Conservation (phyloP, 257 asterid species). For the Nicotiana paniculata region DNA sequence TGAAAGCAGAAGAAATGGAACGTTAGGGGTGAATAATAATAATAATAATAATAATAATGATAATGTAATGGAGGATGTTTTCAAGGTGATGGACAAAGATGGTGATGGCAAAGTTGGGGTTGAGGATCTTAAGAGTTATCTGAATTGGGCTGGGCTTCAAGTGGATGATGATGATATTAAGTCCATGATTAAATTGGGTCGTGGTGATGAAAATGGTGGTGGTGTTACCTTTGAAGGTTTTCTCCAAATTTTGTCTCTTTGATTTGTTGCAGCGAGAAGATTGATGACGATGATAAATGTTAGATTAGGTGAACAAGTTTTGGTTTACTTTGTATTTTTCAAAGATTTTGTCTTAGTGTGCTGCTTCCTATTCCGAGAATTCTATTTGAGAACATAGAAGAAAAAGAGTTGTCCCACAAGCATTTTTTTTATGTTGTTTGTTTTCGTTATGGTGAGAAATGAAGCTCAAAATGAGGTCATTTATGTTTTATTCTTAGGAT, state of each 20-base stretch:
- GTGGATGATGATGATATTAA: slow-evolving; percentile 66
- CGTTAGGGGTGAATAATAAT: no score
- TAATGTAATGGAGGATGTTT: slow-evolving; percentile 66
- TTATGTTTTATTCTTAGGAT: no score
- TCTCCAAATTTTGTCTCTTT: slow-evolving; percentile 55
- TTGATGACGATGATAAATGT: neutral
- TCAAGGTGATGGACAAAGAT: slow-evolving; percentile 76
- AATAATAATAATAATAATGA: no score
- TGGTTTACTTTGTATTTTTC: neutral
- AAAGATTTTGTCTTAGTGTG: no score
- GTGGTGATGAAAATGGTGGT: slow-evolving; percentile 48
- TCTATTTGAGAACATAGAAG: no score
- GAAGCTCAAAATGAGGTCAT: no score
- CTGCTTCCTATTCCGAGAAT: neutral
- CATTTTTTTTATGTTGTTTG: no score
- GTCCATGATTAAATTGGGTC: slow-evolving; percentile 74
- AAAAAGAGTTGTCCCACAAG: no score
- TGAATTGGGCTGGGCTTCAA: slow-evolving; percentile 59
- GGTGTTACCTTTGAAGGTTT: slow-evolving; percentile 70
- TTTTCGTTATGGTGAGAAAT: no score
- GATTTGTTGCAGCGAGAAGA: neutral
- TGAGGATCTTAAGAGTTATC: slow-evolving; percentile 56
- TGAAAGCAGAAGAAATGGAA: neutral
- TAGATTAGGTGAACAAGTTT: neutral
- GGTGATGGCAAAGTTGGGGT: slow-evolving; percentile 85